Conservation (phyloP, 2,329 filamentous ascomycete species). For the Gnomoniopsis smithogilvyi region DNA sequence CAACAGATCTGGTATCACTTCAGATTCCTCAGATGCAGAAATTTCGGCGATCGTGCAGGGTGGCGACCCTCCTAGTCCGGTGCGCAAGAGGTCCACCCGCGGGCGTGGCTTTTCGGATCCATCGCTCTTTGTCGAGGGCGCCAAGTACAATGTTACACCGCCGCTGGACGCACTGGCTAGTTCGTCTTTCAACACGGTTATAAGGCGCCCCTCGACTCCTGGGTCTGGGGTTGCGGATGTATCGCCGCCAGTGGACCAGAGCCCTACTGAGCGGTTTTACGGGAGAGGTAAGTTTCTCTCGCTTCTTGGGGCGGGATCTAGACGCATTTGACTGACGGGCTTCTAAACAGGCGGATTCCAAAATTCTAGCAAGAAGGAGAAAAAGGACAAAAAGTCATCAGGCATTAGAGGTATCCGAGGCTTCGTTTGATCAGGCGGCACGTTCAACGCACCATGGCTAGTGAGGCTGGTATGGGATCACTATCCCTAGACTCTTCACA, state of each 20-base stretch:
- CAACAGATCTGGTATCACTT: constrained; percentile 14
- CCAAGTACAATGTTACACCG: constrained; percentile 41
- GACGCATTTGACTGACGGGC: constrained; percentile 28
- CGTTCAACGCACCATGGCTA: background rate
- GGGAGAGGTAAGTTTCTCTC: constrained; percentile 39
- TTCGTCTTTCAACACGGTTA: constrained; percentile 22
- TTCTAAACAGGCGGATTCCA: constrained; percentile 40
- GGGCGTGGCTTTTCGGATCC: constrained; percentile 41
- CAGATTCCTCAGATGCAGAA: constrained; percentile 32
- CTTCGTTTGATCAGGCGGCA: constrained; percentile 25
- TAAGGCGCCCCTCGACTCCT: constrained; percentile 36
- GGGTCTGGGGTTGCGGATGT: constrained; percentile 23
- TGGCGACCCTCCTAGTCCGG: constrained; percentile 31
- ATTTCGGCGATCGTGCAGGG: constrained; percentile 28
- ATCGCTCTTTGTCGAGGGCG: constrained; percentile 34
- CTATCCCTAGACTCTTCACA: background rate
- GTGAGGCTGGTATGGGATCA: background rate
- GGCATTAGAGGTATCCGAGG: constrained; percentile 37
- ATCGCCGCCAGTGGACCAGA: constrained; percentile 31
- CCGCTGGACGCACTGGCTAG: constrained; percentile 30
- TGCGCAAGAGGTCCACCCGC: constrained; percentile 33
- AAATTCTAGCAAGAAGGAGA: constrained; percentile 45
- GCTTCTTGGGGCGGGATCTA: constrained; percentile 32
- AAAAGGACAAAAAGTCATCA: constrained; percentile 39
- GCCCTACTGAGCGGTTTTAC: constrained; percentile 36